phyloP scores from a whole-genome alignment of 306 rosid genomes.

The Erythrophleum fordii region DNA sequence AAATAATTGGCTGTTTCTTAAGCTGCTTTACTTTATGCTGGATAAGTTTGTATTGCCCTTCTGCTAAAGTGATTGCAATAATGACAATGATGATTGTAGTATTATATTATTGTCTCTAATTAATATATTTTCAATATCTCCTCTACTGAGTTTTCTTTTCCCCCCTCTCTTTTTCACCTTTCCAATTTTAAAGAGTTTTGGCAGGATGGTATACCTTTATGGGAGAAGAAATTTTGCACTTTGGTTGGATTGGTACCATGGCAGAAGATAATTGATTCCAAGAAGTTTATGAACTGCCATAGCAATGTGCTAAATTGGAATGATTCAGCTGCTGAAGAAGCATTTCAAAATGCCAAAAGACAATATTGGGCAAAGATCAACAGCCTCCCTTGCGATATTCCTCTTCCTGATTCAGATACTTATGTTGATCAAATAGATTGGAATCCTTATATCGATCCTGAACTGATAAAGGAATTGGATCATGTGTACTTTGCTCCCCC shows the following conservation, averaged over 20 bases:
- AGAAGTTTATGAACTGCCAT: slow-evolving; percentile 53
- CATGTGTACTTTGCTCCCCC: slow-evolving; percentile 50
- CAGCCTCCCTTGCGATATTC: slow-evolving; percentile 47
- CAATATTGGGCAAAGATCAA: slow-evolving; percentile 70
- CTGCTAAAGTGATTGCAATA: slow-evolving; percentile 7
- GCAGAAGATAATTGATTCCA: slow-evolving; percentile 75
- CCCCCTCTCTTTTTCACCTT: no score
- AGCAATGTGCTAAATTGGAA: slow-evolving; percentile 64
- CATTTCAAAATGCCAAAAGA: slow-evolving; percentile 74
- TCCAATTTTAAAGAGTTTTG: slow-evolving; percentile 46
- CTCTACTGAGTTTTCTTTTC: slow-evolving; percentile 4
- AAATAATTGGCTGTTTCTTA: slow-evolving; percentile 5
- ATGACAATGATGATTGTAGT: slow-evolving; percentile 16
- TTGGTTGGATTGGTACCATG: slow-evolving; percentile 69
- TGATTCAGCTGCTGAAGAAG: slow-evolving; percentile 78
- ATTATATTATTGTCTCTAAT: background rate
- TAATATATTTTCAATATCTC: background rate
- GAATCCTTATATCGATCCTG: slow-evolving; percentile 65
- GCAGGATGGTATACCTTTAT: slow-evolving; percentile 77
- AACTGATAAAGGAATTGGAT: slow-evolving; percentile 71
- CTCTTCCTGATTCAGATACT: slow-evolving; percentile 60
- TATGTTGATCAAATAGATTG: slow-evolving; percentile 75
- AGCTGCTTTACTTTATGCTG: slow-evolving; percentile 5
- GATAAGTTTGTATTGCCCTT: background rate
- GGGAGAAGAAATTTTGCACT: slow-evolving; percentile 86